Conservation (phyloP, 805 yeast genomes). For the Torulaspora quercuum region DNA sequence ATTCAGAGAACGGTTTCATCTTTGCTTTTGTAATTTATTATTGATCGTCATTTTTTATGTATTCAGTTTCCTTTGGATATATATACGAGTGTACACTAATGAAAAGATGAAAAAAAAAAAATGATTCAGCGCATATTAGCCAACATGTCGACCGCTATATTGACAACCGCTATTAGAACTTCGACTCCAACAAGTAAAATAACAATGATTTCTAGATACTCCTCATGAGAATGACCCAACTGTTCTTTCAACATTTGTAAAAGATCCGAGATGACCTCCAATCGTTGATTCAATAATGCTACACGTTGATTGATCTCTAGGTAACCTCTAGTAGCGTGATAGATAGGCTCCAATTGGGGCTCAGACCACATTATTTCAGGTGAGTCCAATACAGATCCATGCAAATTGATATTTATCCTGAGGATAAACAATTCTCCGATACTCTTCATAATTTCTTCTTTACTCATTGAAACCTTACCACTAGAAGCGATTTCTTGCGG, state of each 20-base stretch:
- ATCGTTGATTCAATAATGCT: constrained; percentile 78
- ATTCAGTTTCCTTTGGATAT: too few species aligned
- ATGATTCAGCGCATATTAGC: constrained; percentile 30
- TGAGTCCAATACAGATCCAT: constrained; percentile 87
- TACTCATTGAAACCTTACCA: constrained; percentile 91
- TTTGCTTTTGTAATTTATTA: constrained; percentile 5
- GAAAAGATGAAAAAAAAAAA: neutral
- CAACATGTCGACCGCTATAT: constrained; percentile 61
- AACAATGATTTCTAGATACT: constrained; percentile 85
- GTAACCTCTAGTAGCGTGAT: constrained; percentile 95
- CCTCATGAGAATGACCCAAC: constrained; percentile 91
- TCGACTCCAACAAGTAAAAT: constrained; percentile 89
- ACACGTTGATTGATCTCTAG: constrained; percentile 94
- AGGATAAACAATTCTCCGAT: constrained; percentile 93
- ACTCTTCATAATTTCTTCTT: constrained; percentile 94
- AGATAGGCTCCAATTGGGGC: constrained; percentile 95
- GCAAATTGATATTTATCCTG: constrained; percentile 74
- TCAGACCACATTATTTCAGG: constrained; percentile 99
- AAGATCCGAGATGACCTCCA: constrained; percentile 90
- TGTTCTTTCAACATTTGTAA: constrained; percentile 96
- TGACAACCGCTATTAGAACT: constrained; percentile 80
- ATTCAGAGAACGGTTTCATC: constrained; percentile 6
- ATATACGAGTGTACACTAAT: constrained; percentile 2
- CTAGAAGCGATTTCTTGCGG: constrained; percentile 94
- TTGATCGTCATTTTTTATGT: constrained; percentile 7